Evolutionary conservation across 2,329 filamentous ascomycete species (phyloP).

Genomic region (Diaporthe citri): DNA sequence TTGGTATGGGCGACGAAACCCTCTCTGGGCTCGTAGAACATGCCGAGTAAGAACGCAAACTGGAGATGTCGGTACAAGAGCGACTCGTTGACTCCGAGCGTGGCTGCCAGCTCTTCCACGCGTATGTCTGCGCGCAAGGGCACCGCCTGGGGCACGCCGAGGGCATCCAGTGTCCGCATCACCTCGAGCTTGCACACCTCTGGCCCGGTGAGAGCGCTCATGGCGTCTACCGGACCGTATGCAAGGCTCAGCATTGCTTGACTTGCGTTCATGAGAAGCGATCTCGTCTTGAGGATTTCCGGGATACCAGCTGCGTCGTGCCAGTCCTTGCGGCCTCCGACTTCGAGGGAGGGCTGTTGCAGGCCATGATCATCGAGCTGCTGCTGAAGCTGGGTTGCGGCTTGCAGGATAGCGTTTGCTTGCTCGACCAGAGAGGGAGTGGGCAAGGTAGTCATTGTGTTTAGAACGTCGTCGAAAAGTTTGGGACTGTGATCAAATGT

Average conservation of each 20-base stretch:
- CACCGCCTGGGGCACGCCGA: background rate
- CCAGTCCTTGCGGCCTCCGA: conserved; percentile 37
- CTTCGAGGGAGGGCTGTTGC: conserved; percentile 29
- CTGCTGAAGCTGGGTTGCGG: conserved; percentile 37
- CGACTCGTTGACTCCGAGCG: background rate
- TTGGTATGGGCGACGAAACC: conserved; percentile 39
- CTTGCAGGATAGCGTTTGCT: conserved; percentile 35
- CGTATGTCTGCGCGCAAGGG: background rate
- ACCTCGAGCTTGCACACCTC: background rate
- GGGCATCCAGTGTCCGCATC: background rate
- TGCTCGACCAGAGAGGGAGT: conserved; percentile 34
- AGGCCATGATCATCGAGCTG: background rate
- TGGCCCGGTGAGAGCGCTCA: background rate
- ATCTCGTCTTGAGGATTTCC: background rate
- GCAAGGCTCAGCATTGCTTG: conserved; percentile 1
- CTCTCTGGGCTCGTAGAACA: conserved; percentile 37
- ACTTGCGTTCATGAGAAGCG: background rate
- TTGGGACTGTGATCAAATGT: background rate
- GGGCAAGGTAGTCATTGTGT: background rate
- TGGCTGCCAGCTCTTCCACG: background rate
- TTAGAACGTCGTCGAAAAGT: accelerated
- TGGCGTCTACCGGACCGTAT: background rate
- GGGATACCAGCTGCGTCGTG: background rate
- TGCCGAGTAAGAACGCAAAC: conserved; percentile 40
- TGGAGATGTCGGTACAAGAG: conserved; percentile 37